Base-by-base conservation (phyloP, 73 alveolate genomes). In the Stentor coeruleus region DNA sequence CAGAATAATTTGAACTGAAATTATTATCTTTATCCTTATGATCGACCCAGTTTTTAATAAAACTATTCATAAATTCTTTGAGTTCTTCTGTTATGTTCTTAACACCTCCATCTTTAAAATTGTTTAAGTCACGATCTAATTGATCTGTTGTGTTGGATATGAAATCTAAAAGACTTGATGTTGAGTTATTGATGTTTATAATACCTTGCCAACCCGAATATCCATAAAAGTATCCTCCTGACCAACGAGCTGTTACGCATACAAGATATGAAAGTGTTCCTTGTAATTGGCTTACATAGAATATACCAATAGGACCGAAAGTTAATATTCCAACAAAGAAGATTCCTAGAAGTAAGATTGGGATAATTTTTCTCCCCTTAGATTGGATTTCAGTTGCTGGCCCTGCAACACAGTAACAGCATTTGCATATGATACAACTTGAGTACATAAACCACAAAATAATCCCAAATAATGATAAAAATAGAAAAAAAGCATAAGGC, bases 301-400 rank as follows among this genome's bases (percentile, higher is more conserved):
- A 66, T 11, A 66, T 26, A 40, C 42, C 37, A 66, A 11, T 28
- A 66, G 79, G 42, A 28, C 49, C 36, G 11, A 66, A 66, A 31
- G 37, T 31, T 26, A 66, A 26, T 1, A 31, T 14, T 28, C n/a
- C n/a, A 11, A 66, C 11, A 40, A 20, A 20, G 15, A 66, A 20
- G 37, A 31, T 66, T 2, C n/a, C 33, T 40, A 66, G 14, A 14
- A 66, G n/a, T 26, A 66, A 28, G n/a, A 20, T 28, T 26, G 79
- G 79, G 79, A 37, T 28, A 28, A 31, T 15, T 31, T 20, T 0
- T 66, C 39, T 33, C 33, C 39, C n/a, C 2, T 33, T 66, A 15
- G 40, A 28, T 31, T 66, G 79, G n/a, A 66, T 33, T 66, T 33
- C 15, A 20, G 79, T 66, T 20, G 79, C 79, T 28, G 79, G 79